Evolutionary conservation across 371 early-diverging fungal genomes (phyloP), one percentile per base, ranked within the genome.

Genomic region (Haplosporangium sp.): DNA sequence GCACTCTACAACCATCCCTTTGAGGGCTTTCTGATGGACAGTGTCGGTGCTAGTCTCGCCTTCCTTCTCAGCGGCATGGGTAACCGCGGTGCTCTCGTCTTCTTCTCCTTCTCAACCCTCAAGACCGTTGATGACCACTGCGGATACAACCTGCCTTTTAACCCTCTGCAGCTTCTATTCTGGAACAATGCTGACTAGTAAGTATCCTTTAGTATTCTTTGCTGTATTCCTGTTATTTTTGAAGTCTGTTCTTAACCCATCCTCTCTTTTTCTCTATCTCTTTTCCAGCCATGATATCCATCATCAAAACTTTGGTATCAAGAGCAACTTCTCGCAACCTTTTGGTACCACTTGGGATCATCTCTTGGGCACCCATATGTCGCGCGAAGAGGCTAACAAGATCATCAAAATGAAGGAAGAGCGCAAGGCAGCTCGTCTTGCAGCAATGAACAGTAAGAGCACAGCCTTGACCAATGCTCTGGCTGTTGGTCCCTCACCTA

Each of bases 81-180:
- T 55, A 90, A 92, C 41, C 82, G 85, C 69, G 87, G 91, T 48
- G 84, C 86, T 10, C 85, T 89, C 56, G 53, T 87, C 23, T 92
- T 94, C 74, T 94, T 90, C 80, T 85, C 87, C 16, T 86, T 94
- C 74, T 89, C 92, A 1, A 92, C 93, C 43, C 69, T 94, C 55
- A 94, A 94, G 81, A 94, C 94, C 59, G 87, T 92, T 1, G 93
- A 93, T 59, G 94, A 94, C 68, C 94, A 94, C 82, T 91, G 92
- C 73, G 94, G 94, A 29, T 94, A 93, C 81, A 83, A 86, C n/a
- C 83, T 92, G 69, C 92, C 94, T n/a, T 93, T 89, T 86, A 87
- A 91, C 67, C 92, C 94, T 21, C 81, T 91, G 47, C 87, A 89
- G 62, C 77, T 74, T 14, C 59, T 89, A 18, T 92, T 92, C 80